Evolutionary conservation across 306 rosid species (phyloP), one percentile per base, ranked within the genome.

Genomic region (Cucumis hystrix): DNA sequence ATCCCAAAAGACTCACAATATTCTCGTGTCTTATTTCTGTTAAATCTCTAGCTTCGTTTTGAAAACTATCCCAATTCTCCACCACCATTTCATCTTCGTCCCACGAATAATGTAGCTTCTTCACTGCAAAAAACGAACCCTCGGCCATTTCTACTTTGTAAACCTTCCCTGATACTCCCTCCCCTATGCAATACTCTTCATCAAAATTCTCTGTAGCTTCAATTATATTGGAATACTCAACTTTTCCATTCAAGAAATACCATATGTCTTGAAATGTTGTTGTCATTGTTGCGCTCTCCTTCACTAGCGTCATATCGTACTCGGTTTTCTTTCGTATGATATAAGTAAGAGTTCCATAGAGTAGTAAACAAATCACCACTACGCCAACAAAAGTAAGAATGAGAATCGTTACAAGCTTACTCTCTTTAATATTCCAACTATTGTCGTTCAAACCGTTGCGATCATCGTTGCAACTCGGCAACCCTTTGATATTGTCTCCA

Each of bases 1-100:
- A 84, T 52, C 90, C 90, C 40, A 76, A 84, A 13, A 87, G 82
- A 82, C 78, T 84, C 49, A 86, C 87, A 67, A 86, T 86, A 76
- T 84, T 86, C 56, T 85, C 39, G 52, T 86, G 89, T 9, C 84
- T 62, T 16, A 78, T 79, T 69, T 83, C 86, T 9, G 81, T 79
- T 78, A 87, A 68, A 39, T 85, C 83, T 63, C 81, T 74, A 0
- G 83, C 77, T 52, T 87, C 88, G 43, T 39, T 79, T 63, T 72
- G 3, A n/a, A 83, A 85, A 58, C 47, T 0, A 73, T 83, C 85
- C 77, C 77, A 58, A 7, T 70, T 70, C 10, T 62, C 80, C 12
- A 18, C 45, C 18, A 78, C 82, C 51, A 82, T 35, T 67, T 49
- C 81, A 7, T 82, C 85, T 51, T 55, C 75, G 56, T 68, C 47